phyloP scores from a whole-genome alignment of 371 early-diverging fungal genomes.

The Astathelohania contejeani region DNA sequence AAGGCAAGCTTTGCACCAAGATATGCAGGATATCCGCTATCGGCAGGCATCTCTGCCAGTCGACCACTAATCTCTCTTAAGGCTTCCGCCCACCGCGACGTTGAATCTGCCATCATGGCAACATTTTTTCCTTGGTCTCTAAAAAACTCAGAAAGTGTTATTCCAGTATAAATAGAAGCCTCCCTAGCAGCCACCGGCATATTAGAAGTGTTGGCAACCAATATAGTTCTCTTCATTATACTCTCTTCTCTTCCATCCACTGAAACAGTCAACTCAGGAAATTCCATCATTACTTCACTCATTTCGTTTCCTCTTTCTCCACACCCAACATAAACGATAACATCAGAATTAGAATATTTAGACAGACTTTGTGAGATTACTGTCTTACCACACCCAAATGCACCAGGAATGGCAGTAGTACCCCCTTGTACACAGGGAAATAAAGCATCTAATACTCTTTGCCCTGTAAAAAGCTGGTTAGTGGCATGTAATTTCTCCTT shows the following conservation, averaged over 20 bases:
- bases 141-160: constrained; percentile 99
- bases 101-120: constrained; percentile 99
- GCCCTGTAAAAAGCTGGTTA: constrained; percentile 90
- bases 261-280: constrained; percentile 78
- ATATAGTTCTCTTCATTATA: constrained; percentile 98
- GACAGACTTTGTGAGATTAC: constrained; percentile 98
- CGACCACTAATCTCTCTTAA: constrained; percentile 99
- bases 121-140: constrained; percentile 99
- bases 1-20: constrained; percentile 94
- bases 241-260: constrained; percentile 76
- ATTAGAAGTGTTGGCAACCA: constrained; percentile 99
- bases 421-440: constrained; percentile 99
- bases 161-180: constrained; percentile 99
- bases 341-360: constrained; percentile 98
- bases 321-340: constrained; percentile 96
- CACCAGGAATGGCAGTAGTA: constrained; percentile 98
- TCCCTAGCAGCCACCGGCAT: constrained; percentile 99
- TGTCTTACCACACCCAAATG: constrained; percentile 99
- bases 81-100: constrained; percentile 99
- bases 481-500: constrained; percentile 84
- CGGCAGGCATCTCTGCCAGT: constrained; percentile 99
- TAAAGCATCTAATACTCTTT: constrained; percentile 91
- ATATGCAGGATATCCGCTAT: constrained; percentile 98
- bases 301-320: constrained; percentile 99
- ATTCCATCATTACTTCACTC: constrained; percentile 99